These are phyloP conservation scores for Exsudoporus frostii DNA, from an alignment of 768 basidiomycete genomes.

Conservation along the genomic window DNA sequence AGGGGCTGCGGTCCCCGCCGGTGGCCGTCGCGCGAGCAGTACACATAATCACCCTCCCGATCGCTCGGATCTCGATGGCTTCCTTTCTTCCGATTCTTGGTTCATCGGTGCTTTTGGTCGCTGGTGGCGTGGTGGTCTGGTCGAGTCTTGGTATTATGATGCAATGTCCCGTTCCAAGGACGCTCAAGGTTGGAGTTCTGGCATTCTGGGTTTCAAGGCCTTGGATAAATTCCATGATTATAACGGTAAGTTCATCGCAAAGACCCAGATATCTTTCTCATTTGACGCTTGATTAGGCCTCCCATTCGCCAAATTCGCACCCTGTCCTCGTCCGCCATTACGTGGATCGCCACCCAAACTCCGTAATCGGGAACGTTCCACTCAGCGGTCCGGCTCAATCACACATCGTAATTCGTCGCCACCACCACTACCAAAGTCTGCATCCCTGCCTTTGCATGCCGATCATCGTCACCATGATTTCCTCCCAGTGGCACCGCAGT, in stretches of 20 bases:
- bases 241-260: slow-evolving; percentile 46
- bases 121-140: slow-evolving; percentile 86
- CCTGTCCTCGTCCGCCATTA: slow-evolving; percentile 40
- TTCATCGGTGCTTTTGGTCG: slow-evolving; percentile 88
- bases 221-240: slow-evolving; percentile 67
- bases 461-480: slow-evolving; percentile 34
- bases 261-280: not conserved
- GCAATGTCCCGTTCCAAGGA: slow-evolving; percentile 60
- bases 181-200: slow-evolving; percentile 73
- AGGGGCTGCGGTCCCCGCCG: slow-evolving; percentile 39
- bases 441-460: slow-evolving; percentile 71
- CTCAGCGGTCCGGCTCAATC: slow-evolving; percentile 36
- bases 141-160: slow-evolving; percentile 79
- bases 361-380: slow-evolving; percentile 55
- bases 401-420: slow-evolving; percentile 66
- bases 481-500: slow-evolving; percentile 24
- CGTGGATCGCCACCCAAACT: slow-evolving; percentile 54
- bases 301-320: slow-evolving; percentile 48
- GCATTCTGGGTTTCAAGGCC: slow-evolving; percentile 72
- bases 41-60: slow-evolving; percentile 21
- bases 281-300: slow-evolving; percentile 37
- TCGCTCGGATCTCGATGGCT: slow-evolving; percentile 37
- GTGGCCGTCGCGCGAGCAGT: slow-evolving; percentile 52
- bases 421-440: slow-evolving; percentile 82
- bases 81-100: slow-evolving; percentile 74